phyloP scores from a whole-genome alignment of 192 early-diverging fungal species.

The Dissophora globulifera region DNA sequence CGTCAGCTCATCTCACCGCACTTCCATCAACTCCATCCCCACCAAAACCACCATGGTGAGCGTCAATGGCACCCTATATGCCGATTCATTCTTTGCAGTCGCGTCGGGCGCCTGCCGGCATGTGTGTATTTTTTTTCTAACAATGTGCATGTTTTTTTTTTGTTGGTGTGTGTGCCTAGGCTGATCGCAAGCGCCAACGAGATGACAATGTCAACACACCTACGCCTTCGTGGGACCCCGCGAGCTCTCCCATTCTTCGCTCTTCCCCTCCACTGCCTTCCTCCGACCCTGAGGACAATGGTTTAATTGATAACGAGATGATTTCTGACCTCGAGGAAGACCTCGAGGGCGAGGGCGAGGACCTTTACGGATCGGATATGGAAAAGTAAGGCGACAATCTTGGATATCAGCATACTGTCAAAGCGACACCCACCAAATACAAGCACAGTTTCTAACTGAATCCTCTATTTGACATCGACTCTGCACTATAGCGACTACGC shows the following conservation, averaged over 20 bases:
- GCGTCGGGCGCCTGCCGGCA: neutral
- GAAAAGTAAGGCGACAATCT: constrained; percentile 71
- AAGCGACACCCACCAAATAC: too few species aligned
- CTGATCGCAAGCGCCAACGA: constrained; percentile 66
- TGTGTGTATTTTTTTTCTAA: neutral
- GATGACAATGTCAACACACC: constrained; percentile 52
- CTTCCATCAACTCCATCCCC: neutral
- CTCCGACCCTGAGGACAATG: constrained; percentile 62
- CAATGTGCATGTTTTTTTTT: neutral
- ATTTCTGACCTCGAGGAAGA: constrained; percentile 62
- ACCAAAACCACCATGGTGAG: constrained; percentile 18
- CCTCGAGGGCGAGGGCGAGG: constrained; percentile 82
- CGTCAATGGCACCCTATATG: neutral
- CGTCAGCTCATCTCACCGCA: neutral
- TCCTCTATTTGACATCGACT: neutral
- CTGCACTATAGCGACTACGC: constrained; percentile 77
- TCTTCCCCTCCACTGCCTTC: constrained; percentile 58
- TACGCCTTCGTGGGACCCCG: constrained; percentile 23
- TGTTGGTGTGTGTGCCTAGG: constrained; percentile 7
- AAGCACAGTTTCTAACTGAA: too few species aligned
- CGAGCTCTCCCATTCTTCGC: constrained; percentile 57
- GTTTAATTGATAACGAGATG: constrained; percentile 62
- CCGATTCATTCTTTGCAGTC: neutral
- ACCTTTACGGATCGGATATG: constrained; percentile 89
- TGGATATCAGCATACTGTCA: too few species aligned